phyloP scores from a whole-genome alignment of 257 asterid species.

The Prunella vulgaris region DNA sequence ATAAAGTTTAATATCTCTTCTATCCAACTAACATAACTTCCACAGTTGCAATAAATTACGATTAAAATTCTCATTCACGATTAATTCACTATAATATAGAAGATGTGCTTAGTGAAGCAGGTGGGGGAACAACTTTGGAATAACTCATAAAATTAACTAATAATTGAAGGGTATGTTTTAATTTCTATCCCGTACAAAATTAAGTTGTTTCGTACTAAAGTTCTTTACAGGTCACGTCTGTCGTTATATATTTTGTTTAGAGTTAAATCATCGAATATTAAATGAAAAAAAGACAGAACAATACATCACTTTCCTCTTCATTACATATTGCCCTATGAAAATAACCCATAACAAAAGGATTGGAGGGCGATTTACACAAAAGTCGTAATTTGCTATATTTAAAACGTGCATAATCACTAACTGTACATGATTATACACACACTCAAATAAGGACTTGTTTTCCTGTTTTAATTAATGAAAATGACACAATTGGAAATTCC shows the following conservation, averaged over 20 bases:
- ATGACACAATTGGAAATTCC: not conserved
- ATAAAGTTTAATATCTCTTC: not conserved
- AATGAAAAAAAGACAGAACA: not conserved
- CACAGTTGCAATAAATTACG: constrained; percentile 8
- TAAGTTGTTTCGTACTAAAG: too few species aligned
- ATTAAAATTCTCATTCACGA: not conserved
- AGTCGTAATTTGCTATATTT: not conserved
- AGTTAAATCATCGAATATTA: not conserved
- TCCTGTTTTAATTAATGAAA: not conserved
- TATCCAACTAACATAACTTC: constrained; percentile 19
- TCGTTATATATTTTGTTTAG: too few species aligned
- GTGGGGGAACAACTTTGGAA: not conserved
- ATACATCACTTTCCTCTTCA: not conserved
- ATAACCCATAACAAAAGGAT: not conserved
- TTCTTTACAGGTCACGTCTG: too few species aligned
- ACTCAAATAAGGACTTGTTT: not conserved
- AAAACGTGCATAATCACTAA: not conserved
- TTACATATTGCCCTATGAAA: not conserved
- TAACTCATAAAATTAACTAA: not conserved
- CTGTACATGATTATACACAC: not conserved
- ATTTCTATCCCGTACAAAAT: too few species aligned
- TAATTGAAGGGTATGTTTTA: not conserved
- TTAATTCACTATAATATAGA: not conserved
- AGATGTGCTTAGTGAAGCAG: constrained; percentile 4
- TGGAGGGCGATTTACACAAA: not conserved